Evolutionary conservation across 2,329 filamentous ascomycete genomes (phyloP), one percentile per base, ranked within the genome.

Genomic region (Colletotrichum limetticola): DNA sequence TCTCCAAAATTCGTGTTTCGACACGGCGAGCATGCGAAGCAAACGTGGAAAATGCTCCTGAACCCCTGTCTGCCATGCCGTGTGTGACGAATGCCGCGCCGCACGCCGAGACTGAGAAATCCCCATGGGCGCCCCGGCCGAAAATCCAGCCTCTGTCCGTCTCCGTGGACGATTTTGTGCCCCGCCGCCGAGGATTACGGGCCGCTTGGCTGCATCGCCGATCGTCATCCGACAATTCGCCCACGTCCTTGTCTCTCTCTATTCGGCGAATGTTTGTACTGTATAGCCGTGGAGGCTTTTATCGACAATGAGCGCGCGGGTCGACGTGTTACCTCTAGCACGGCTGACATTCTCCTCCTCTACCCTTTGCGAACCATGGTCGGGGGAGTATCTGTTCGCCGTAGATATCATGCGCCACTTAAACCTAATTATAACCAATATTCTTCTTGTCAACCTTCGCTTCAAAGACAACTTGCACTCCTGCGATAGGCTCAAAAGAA

Each of bases 31-130:
- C 42, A 49, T 49, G 42, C n/a, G 42, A 49, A n/a, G 42, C 42
- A 49, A 49, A 49, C 19, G 42, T 42, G 42, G 16, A 49, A n/a
- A 49, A n/a, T n/a, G 42, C 11, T 53, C 63, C 24, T 42, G 11
- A 22, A 42, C 52, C 55, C 62, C 30, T 56, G 62, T 19, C 16
- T 2, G 52, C 16, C 24, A 49, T 65, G 52, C 49, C 52, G 53
- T 58, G 53, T 35, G 66, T 72, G 70, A 72, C 66, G 70, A 65
- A 49, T 65, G 70, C 70, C 70, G 70, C 70, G 70, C 70, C 55
- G 46, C 55, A n/a, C 28, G 66, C 55, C 60, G 70, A 70, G 66
- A 49, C 37, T 42, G 37, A 16, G 37, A 19, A 16, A 16, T 5
- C 14, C 37, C 37, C 37, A 42, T 42, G 37, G 37, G 14, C 14